Evolutionary conservation across 2,329 filamentous ascomycete species (phyloP).

Genomic region (Aaosphaeria pasadenensis): DNA sequence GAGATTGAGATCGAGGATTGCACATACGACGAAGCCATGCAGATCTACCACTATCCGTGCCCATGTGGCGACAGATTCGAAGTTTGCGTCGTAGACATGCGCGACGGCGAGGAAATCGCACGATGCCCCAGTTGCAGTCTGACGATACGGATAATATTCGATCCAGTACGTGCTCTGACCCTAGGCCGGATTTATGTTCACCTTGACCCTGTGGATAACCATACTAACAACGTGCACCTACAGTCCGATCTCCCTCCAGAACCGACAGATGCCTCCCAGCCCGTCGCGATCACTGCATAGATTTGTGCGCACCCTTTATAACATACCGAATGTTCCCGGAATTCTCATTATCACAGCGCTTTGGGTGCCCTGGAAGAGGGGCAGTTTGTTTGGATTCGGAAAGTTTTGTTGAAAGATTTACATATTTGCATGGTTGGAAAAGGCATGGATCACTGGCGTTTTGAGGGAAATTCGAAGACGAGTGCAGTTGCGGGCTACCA

Average conservation of each 20-base stretch:
- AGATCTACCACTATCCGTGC: slow-evolving; percentile 95
- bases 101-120: slow-evolving; percentile 89
- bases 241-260: slow-evolving; percentile 31
- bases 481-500: no score
- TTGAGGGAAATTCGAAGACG: no score
- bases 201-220: not conserved
- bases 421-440: no score
- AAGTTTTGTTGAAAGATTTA: no score
- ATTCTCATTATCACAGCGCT: no score
- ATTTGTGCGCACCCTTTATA: no score
- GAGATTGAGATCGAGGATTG: slow-evolving; percentile 95
- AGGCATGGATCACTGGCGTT: no score
- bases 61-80: slow-evolving; percentile 97
- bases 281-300: slow-evolving; percentile 24
- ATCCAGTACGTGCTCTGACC: slow-evolving; percentile 58
- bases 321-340: no score
- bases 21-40: slow-evolving; percentile 88
- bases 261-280: slow-evolving; percentile 16
- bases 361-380: no score
- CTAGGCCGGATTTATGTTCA: not conserved
- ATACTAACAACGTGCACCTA: not conserved
- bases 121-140: slow-evolving; percentile 96
- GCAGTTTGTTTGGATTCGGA: no score
- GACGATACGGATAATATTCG: slow-evolving; percentile 94
- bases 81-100: slow-evolving; percentile 78